phyloP scores from a whole-genome alignment of 2,329 filamentous ascomycete genomes.

The Colletotrichum gloeosporioides region DNA sequence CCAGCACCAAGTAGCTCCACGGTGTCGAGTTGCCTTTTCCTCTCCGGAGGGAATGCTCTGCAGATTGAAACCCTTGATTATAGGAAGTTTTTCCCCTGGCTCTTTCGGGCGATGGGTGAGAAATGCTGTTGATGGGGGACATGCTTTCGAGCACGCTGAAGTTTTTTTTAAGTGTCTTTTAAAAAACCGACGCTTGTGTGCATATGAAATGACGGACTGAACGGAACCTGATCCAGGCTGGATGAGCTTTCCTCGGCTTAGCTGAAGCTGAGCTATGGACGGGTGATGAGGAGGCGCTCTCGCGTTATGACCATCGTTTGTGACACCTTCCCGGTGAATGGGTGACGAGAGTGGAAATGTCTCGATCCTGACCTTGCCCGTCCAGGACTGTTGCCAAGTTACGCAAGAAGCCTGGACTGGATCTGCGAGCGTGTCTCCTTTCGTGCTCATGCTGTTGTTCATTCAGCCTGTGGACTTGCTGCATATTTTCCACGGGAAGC shows the following conservation, averaged over 20 bases:
- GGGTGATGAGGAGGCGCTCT: background rate
- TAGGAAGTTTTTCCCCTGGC: slow-evolving; percentile 66
- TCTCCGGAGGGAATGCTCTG: slow-evolving; percentile 55
- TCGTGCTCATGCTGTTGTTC: background rate
- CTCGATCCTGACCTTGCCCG: background rate
- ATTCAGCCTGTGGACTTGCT: background rate
- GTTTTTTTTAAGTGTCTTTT: background rate
- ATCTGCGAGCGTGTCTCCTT: background rate
- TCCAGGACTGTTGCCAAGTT: background rate
- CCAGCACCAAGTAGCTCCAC: slow-evolving; percentile 61
- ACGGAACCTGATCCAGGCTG: background rate
- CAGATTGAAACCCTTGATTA: slow-evolving; percentile 64
- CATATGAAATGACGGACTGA: background rate
- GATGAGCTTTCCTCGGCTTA: background rate
- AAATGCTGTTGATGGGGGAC: slow-evolving; percentile 68
- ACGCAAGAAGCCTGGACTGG: background rate
- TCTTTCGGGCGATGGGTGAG: slow-evolving; percentile 52
- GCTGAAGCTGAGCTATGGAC: background rate
- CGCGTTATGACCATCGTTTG: background rate
- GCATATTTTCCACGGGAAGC: background rate
- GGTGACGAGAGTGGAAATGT: background rate
- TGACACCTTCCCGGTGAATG: background rate
- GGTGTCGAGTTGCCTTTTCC: slow-evolving; percentile 68
- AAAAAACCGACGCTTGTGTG: background rate
- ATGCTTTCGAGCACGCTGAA: slow-evolving; percentile 35